Conservation (phyloP, 164 flowering plant genomes). For the Umbellularia californica region DNA sequence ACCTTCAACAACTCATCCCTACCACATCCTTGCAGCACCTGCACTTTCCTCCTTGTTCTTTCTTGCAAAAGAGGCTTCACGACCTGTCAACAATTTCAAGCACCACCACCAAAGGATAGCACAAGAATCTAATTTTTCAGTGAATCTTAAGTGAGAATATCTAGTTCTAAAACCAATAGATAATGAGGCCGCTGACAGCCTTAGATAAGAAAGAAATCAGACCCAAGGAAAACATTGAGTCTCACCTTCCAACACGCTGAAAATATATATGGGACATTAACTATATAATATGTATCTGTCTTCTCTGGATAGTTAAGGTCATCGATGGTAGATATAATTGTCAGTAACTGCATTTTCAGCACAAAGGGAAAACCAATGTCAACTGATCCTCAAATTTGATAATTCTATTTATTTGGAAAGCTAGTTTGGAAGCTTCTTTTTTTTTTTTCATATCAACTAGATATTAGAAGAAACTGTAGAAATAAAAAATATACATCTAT, state of each 20-base stretch:
- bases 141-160: background rate
- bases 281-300: conserved; percentile 91
- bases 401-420: no score
- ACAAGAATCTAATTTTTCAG: background rate
- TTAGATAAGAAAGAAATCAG: background rate
- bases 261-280: conserved; percentile 86
- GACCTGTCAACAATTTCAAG: conserved; percentile 40
- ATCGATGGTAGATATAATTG: conserved; percentile 80
- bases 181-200: background rate
- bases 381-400: background rate
- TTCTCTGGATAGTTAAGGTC: conserved; percentile 98
- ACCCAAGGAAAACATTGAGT: background rate
- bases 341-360: conserved; percentile 64
- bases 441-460: no score
- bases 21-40: conserved; percentile 85
- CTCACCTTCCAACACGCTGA: conserved; percentile 99
- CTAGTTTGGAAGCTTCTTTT: no score
- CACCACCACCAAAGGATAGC: background rate
- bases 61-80: conserved; percentile 97
- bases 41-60: conserved; percentile 83
- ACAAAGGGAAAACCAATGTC: background rate
- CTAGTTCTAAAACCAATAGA: background rate
- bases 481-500: background rate
- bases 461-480: background rate
- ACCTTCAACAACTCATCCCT: conserved; percentile 83